phyloP scores from a whole-genome alignment of 2,329 filamentous ascomycete genomes.

The Macroventuria anomochaeta region DNA sequence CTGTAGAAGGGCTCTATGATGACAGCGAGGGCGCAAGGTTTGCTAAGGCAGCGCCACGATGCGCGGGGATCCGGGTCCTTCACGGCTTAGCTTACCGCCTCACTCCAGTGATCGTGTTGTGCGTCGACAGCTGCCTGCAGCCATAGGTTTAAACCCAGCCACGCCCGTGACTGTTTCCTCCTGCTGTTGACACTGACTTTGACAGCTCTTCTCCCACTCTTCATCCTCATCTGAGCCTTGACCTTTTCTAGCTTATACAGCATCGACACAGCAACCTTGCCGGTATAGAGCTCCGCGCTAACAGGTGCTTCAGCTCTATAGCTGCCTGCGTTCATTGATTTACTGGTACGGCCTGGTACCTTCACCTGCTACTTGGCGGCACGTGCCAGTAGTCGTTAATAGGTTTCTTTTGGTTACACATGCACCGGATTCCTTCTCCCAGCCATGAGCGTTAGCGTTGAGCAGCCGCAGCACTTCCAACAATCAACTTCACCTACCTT shows the following conservation, averaged over 20 bases:
- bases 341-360: not conserved
- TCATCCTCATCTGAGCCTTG: not conserved
- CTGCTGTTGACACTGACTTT: not conserved
- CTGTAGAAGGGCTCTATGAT: conserved; percentile 10
- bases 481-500: conserved; percentile 44
- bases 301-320: not conserved
- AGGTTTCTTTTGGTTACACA: conserved; percentile 12
- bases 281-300: conserved; percentile 1
- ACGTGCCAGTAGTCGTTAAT: not conserved
- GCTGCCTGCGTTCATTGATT: conserved; percentile 1
- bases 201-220: not conserved
- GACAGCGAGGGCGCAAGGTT: conserved; percentile 14
- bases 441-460: conserved; percentile 51
- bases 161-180: conserved; percentile 22
- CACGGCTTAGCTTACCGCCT: conserved; percentile 32
- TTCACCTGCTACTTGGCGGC: not conserved
- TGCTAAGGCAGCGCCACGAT: conserved; percentile 14
- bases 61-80: conserved; percentile 23
- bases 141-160: conserved; percentile 31
- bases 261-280: conserved; percentile 1
- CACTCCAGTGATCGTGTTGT: conserved; percentile 22
- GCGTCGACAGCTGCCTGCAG: conserved; percentile 31
- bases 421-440: conserved; percentile 8
- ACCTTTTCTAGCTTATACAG: not conserved
- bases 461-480: conserved; percentile 49